A percentile compares a stretch with the other conserved stretches of the same genome.
These are phyloP conservation scores for Apiospora pterosperma DNA, from an alignment of 2,329 filamentous ascomycete genomes.

Conservation along the genomic window DNA sequence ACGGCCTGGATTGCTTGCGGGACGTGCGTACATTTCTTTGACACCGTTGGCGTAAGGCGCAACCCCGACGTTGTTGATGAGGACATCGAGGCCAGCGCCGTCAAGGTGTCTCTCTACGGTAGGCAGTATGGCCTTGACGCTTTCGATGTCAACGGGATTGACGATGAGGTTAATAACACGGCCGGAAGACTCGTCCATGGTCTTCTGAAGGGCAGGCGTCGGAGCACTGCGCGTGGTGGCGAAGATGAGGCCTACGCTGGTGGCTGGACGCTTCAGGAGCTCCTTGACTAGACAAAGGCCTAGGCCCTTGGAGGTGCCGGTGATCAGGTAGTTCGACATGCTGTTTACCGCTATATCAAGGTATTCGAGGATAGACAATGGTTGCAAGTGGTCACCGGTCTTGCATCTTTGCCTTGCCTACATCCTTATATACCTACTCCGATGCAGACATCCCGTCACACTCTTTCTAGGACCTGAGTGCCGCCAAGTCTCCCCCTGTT, in stretches of 20 bases:
- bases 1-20: not conserved
- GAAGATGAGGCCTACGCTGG: slow-evolving; percentile 32
- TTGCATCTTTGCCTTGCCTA: not conserved
- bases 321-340: slow-evolving; percentile 36
- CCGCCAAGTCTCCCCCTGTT: not conserved
- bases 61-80: slow-evolving; percentile 37
- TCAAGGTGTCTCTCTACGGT: slow-evolving; percentile 29
- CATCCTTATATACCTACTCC: not conserved
- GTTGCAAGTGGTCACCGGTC: not conserved
- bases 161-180: slow-evolving; percentile 33
- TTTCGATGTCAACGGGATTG: slow-evolving; percentile 31
- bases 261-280: slow-evolving; percentile 15
- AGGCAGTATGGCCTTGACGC: slow-evolving; percentile 29
- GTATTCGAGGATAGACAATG: not conserved
- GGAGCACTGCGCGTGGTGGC: slow-evolving; percentile 33
- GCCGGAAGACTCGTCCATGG: slow-evolving; percentile 29
- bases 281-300: slow-evolving; percentile 30
- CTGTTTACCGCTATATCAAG: not conserved
- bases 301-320: slow-evolving; percentile 31
- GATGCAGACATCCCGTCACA: not conserved
- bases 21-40: slow-evolving; percentile 7
- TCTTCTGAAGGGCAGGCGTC: slow-evolving; percentile 28
- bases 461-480: not conserved
- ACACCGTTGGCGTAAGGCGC: slow-evolving; percentile 20
- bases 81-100: slow-evolving; percentile 39